phyloP scores from a whole-genome alignment of 192 early-diverging fungal species.

The Coemansia sp. region DNA sequence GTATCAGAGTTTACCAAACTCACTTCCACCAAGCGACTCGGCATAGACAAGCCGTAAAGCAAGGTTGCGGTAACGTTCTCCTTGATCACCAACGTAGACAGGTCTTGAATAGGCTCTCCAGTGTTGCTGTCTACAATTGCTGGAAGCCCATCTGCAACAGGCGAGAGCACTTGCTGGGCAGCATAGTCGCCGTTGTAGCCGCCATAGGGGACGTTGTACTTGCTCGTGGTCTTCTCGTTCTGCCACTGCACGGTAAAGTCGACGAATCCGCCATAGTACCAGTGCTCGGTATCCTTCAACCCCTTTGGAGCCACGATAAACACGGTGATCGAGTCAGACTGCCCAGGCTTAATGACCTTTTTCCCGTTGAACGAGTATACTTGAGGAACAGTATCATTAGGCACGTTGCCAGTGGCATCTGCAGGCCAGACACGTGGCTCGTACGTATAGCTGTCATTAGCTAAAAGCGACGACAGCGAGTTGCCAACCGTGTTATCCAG shows the following conservation, averaged over 20 bases:
- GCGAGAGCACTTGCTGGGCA: slow-evolving; percentile 19
- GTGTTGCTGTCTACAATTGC: slow-evolving; percentile 10
- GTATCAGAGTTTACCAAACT: slow-evolving; percentile 19
- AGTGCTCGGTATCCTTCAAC: slow-evolving; percentile 30
- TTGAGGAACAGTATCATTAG: slow-evolving; percentile 11
- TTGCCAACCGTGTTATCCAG: slow-evolving; percentile 13
- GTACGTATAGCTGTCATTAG: slow-evolving; percentile 17
- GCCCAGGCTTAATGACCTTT: slow-evolving; percentile 25
- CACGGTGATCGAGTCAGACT: slow-evolving; percentile 14
- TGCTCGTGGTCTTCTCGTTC: not conserved
- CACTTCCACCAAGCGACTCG: slow-evolving; percentile 17
- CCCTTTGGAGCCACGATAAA: slow-evolving; percentile 31
- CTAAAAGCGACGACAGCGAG: slow-evolving; percentile 38
- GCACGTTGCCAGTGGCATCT: not conserved
- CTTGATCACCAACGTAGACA: slow-evolving; percentile 14
- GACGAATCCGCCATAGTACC: slow-evolving; percentile 53
- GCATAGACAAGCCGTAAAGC: slow-evolving; percentile 21
- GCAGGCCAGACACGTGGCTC: slow-evolving; percentile 28
- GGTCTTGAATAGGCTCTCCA: slow-evolving; percentile 6
- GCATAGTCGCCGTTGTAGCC: slow-evolving; percentile 51
- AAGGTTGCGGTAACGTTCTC: not conserved
- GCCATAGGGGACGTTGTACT: slow-evolving; percentile 39
- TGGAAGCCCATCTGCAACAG: slow-evolving; percentile 14
- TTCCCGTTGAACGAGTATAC: slow-evolving; percentile 6
- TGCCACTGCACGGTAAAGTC: slow-evolving; percentile 34